Evolutionary conservation across 1,284 basidiomycete genomes (phyloP), one percentile per base, ranked within the genome.

Genomic region (Sanghuangporus weigelae): DNA sequence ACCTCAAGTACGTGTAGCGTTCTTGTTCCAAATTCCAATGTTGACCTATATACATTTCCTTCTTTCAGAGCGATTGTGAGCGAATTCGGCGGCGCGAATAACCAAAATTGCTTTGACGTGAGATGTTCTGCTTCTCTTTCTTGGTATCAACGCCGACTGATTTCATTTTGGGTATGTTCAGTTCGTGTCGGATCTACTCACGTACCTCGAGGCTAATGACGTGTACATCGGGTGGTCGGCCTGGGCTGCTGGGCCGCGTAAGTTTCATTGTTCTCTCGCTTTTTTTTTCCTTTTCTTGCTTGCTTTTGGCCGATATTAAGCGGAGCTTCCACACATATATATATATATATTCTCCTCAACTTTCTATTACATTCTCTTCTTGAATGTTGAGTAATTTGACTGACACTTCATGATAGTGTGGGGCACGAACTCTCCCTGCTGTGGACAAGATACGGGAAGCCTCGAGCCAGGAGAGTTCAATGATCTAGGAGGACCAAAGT

Each of bases 231-330:
- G 79, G 21, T 81, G 79, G 79, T 62, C 76, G 0, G 76, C 76
- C 38, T 81, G 79, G 79, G 79, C 79, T 64, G 79, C 79, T 53
- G 79, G 79, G 54, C 79, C 79, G n/a, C 63, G 78, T 79, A 67
- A 53, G 75, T 73, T 26, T 63, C 38, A 49, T 26, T 12, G 23
- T 35, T 58, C 5, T 36, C 48, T 44, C 23, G 44, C n/a, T 36
- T 21, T 35, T 44, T 36, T 51, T 51, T 21, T 19, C 39, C 35
- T 16, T 21, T 26, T 16, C 16, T 3, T 50, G 8, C 36, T 35
- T 12, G 12, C 21, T 59, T n/a, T 21, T 39, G 10, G 16, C 49
- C 49, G 49, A 26, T 12, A 51, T 49, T 4, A 51, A 26, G 19
- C 7, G n/a, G 21, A 26, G n/a, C n/a, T 23, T 23, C 26, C 19